phyloP scores from a whole-genome alignment of 306 rosid species.

The Castanea sativa region DNA sequence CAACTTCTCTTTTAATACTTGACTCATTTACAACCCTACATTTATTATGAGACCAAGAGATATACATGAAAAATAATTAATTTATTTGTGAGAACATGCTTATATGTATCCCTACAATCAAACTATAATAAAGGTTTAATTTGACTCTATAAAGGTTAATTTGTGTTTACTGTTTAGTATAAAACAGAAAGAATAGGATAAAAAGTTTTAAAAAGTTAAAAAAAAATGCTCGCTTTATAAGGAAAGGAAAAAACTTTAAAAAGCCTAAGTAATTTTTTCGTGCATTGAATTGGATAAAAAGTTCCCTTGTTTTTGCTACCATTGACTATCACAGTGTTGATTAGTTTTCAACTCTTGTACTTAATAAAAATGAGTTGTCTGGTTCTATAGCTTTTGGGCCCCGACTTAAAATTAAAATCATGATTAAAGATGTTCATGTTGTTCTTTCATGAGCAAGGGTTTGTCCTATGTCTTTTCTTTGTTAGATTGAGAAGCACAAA shows the following conservation, averaged over 20 bases:
- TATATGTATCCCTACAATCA: no score
- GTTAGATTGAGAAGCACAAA: slow-evolving; percentile 35
- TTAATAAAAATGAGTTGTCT: slow-evolving; percentile 11
- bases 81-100: no score
- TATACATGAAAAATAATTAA: no score
- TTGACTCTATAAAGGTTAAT: neutral
- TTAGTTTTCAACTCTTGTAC: slow-evolving; percentile 32
- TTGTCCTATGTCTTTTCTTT: slow-evolving; percentile 47
- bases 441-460: slow-evolving; percentile 52
- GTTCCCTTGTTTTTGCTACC: slow-evolving; percentile 59
- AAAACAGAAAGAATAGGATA: slow-evolving; percentile 10
- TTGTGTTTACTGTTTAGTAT: neutral
- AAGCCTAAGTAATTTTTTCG: slow-evolving; percentile 54
- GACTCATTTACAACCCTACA: no score
- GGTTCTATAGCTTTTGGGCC: slow-evolving; percentile 44
- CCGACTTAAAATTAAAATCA: slow-evolving; percentile 43
- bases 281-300: slow-evolving; percentile 69
- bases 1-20: no score
- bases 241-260: slow-evolving; percentile 47
- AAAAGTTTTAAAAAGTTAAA: slow-evolving; percentile 33
- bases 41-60: no score
- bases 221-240: slow-evolving; percentile 41
- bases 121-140: neutral
- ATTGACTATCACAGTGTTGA: slow-evolving; percentile 71
- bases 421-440: slow-evolving; percentile 47